Percentiles rank a stretch among this genome's conserved stretches.
These are phyloP conservation scores for Rhododendron vialii DNA, from an alignment of 148 eudicot species.

Conservation along the genomic window DNA sequence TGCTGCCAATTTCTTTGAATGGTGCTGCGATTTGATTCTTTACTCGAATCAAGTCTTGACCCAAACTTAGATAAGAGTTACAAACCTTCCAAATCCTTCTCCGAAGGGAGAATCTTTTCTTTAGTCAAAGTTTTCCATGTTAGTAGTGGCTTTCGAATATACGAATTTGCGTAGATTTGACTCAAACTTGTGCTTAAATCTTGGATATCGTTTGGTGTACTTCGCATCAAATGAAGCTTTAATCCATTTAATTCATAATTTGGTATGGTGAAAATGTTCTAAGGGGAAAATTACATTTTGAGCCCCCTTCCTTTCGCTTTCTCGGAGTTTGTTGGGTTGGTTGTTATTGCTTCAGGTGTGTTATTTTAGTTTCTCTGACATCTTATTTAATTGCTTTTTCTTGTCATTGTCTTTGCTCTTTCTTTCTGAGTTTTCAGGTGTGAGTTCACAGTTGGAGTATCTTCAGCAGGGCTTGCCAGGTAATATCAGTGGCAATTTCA, in stretches of 20 bases:
- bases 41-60: background rate
- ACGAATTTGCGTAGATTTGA: background rate
- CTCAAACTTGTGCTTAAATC: background rate
- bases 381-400: slow-evolving; percentile 6
- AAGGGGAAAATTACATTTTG: background rate
- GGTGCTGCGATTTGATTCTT: background rate
- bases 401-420: background rate
- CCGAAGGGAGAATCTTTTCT: background rate
- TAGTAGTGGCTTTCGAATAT: background rate
- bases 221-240: background rate
- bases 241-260: background rate
- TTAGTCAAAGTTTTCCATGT: background rate
- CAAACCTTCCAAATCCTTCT: background rate
- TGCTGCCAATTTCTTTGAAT: background rate
- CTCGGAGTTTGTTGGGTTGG: background rate
- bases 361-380: background rate
- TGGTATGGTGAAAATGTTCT: background rate
- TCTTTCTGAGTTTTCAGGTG: slow-evolving; percentile 39
- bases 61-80: background rate
- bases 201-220: background rate
- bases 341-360: background rate
- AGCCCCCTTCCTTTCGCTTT: background rate
- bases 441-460: slow-evolving; percentile 79
- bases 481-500: slow-evolving; percentile 12
- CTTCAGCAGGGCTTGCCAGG: slow-evolving; percentile 94